These are phyloP conservation scores for Russula griseocarnosa DNA, from an alignment of 768 basidiomycete genomes.

Conservation along the genomic window DNA sequence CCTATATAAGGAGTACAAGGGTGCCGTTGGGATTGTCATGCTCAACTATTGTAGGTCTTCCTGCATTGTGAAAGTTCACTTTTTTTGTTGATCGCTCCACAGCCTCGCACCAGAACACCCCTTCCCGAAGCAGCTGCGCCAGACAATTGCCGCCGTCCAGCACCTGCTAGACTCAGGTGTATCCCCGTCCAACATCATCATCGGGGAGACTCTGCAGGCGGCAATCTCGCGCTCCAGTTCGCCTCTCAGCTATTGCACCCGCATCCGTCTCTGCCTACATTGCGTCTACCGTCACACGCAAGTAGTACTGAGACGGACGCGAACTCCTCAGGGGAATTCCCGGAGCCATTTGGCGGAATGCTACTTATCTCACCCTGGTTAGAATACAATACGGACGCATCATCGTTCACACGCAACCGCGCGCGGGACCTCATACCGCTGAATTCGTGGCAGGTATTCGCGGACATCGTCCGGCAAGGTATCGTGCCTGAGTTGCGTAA, in stretches of 20 bases:
- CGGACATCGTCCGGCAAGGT: background rate
- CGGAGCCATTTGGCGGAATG: background rate
- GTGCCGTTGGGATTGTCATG: conserved; percentile 9
- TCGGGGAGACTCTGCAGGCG: conserved; percentile 20
- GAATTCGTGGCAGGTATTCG: background rate
- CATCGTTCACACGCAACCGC: conserved; percentile 5
- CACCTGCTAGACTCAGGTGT: conserved; percentile 25
- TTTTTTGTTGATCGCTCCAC: background rate
- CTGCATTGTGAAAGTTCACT: background rate
- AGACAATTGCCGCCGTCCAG: conserved; percentile 21
- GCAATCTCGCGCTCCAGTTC: conserved; percentile 28
- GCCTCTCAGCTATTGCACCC: conserved; percentile 27
- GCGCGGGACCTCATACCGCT: background rate
- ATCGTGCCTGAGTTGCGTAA: conserved; percentile 1
- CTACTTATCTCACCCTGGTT: conserved; percentile 13
- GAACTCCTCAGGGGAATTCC: background rate
- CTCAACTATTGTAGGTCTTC: conserved; percentile 12
- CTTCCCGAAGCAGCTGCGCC: background rate
- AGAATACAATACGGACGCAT: conserved; percentile 2
- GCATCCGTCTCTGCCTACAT: conserved; percentile 2
- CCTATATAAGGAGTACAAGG: conserved; percentile 9
- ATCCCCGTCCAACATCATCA: conserved; percentile 26
- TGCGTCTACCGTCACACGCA: background rate
- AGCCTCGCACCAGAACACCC: background rate
- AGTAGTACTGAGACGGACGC: background rate